Conservation (phyloP, 2,329 filamentous ascomycete species). For the Penicillium polonicum region DNA sequence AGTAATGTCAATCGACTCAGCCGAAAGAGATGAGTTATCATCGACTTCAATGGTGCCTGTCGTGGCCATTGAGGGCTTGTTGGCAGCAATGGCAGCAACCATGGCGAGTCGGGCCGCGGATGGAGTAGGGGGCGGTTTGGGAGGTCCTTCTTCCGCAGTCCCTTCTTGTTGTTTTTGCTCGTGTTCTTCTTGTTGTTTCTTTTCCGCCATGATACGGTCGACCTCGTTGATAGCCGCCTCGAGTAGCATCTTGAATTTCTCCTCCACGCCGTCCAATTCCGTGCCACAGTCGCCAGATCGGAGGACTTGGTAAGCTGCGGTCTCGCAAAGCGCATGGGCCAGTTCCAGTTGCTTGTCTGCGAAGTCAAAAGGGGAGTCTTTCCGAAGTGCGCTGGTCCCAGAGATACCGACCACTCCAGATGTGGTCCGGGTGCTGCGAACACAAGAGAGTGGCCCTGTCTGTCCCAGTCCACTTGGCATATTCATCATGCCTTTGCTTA, state of each 20-base stretch:
- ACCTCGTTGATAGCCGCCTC: conserved; percentile 61
- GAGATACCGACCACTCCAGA: conserved; percentile 19
- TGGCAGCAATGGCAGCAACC: conserved; percentile 19
- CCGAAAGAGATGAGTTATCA: conserved; percentile 35
- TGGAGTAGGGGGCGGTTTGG: conserved; percentile 14
- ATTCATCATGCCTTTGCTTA: conserved; percentile 12
- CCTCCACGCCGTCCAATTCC: conserved; percentile 69
- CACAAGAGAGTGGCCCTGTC: conserved; percentile 13
- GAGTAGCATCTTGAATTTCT: conserved; percentile 63
- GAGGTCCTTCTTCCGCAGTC: not conserved
- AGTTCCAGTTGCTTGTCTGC: conserved; percentile 77
- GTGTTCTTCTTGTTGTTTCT: conserved; percentile 33
- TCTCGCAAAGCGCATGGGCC: conserved; percentile 78
- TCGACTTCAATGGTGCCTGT: conserved; percentile 37
- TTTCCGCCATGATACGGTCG: conserved; percentile 55
- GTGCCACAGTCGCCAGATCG: conserved; percentile 79
- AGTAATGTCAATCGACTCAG: conserved; percentile 37
- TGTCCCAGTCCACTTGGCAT: not conserved
- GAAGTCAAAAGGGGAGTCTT: conserved; percentile 66
- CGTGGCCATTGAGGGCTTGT: conserved; percentile 20
- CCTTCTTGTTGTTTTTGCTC: conserved; percentile 12
- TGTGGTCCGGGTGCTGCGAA: conserved; percentile 30
- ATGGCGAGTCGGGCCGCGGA: conserved; percentile 22
- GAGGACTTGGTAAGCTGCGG: conserved; percentile 84
- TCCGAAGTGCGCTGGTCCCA: conserved; percentile 21